Evolutionary conservation across 805 yeast genomes (phyloP).

Genomic region (Wickerhamiella azymoides): DNA sequence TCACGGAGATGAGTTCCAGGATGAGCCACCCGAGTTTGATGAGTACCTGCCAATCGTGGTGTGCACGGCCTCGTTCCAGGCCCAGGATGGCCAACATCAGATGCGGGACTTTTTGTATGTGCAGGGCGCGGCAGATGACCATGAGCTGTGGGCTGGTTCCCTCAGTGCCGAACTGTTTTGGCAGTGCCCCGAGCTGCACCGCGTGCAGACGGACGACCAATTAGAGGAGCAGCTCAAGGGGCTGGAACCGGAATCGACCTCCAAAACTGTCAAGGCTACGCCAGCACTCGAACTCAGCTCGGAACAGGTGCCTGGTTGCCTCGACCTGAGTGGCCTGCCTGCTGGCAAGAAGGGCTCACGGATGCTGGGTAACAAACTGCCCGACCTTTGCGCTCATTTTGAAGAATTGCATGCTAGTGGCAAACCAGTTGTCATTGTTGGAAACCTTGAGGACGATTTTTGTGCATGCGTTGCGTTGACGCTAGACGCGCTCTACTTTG

Average conservation of each 20-base stretch:
- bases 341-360: constrained; percentile 53
- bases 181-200: constrained; percentile 29
- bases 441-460: constrained; percentile 54
- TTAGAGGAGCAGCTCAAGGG: constrained; percentile 12
- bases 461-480: constrained; percentile 47
- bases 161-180: constrained; percentile 46
- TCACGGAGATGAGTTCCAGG: constrained; percentile 35
- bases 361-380: constrained; percentile 36
- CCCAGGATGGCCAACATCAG: constrained; percentile 43
- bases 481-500: constrained; percentile 35
- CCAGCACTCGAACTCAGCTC: neutral
- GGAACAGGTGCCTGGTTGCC: constrained; percentile 6
- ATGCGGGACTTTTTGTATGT: constrained; percentile 46
- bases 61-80: constrained; percentile 49
- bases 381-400: constrained; percentile 28
- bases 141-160: constrained; percentile 64
- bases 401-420: constrained; percentile 11
- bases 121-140: constrained; percentile 93
- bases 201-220: constrained; percentile 24
- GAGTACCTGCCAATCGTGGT: constrained; percentile 34
- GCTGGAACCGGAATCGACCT: neutral
- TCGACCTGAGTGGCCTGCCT: constrained; percentile 19
- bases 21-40: constrained; percentile 24
- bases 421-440: constrained; percentile 31
- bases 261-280: neutral